Conservation (phyloP, 192 early-diverging fungal genomes). For the Podila clonocystis region DNA sequence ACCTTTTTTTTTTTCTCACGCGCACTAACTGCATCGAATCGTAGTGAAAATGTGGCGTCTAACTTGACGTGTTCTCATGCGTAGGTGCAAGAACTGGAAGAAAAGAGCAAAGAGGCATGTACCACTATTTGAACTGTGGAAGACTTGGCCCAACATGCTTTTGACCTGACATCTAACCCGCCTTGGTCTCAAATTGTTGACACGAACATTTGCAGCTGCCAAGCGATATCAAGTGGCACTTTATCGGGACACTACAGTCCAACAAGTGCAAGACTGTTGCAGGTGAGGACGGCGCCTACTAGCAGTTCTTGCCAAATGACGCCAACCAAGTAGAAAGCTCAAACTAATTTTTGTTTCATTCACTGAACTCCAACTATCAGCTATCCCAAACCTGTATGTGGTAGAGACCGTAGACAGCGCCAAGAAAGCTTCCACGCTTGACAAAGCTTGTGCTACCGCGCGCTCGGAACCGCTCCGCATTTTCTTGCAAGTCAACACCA, state of each 20-base stretch:
- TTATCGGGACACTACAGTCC: constrained; percentile 94
- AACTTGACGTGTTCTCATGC: background rate
- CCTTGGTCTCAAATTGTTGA: background rate
- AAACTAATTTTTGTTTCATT: background rate
- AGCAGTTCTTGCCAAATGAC: no score
- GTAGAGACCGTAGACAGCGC: constrained; percentile 92
- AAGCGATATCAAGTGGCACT: constrained; percentile 95
- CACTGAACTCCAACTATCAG: constrained; percentile 15
- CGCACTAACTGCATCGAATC: no score
- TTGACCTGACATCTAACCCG: background rate
- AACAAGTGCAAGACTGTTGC: constrained; percentile 96
- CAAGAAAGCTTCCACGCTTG: constrained; percentile 85
- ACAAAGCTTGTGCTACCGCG: constrained; percentile 76
- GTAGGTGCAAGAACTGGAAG: constrained; percentile 92
- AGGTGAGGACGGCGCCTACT: constrained; percentile 30
- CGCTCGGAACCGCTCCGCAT: constrained; percentile 71
- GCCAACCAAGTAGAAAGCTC: no score
- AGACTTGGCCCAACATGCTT: background rate
- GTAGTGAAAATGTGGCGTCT: background rate
- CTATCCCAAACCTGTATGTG: constrained; percentile 88
- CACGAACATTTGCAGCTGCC: constrained; percentile 66
- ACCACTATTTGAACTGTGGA: no score
- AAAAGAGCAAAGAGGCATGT: constrained; percentile 75
- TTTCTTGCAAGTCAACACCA: constrained; percentile 97
- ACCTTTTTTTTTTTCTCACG: no score